Evolutionary conservation across 148 eudicot genomes (phyloP), one percentile per base, ranked within the genome.

Genomic region (Amaranthus hypochondriacus): DNA sequence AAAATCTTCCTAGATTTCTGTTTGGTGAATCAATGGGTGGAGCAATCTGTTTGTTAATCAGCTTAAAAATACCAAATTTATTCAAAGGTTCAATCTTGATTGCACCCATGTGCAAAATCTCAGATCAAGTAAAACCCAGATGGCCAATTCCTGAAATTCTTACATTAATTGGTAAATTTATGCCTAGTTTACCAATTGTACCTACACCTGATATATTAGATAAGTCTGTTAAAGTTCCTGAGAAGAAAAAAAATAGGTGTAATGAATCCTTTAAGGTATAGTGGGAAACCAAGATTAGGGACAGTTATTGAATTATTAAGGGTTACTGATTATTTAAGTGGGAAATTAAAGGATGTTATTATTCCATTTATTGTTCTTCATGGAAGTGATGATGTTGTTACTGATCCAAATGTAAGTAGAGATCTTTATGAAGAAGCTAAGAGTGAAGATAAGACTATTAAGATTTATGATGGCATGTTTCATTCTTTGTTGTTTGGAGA

Each of bases 11-110:
- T 6, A 73, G 28, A 6, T 96, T 92, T 71, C 51, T 96, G n/a
- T 84, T 42, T 44, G 99, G 99, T 1, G 99, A 92, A 68, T 96
- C 97, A 0, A 90, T 96, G 97, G 99, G 99, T 1, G 99, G 97
- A 0, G 99, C 99, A 5, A 92, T 96, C 9, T 92, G 96, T 52
- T 55, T 92, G 7, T 61, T 92, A 66, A 86, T 96, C 1, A 85
- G 83, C 46, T 79, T 94, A 58, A 73, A 67, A 58, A 28, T 50
- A n/a, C 77, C 74, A 15, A 21, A 67, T 0, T 53, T 12, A 0
- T 84, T 83, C 46, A 73, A 78, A 42, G 97, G 98, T 0, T 96
- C 92, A 5, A 75, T 92, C 49, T 72, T 94, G 81, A 73, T 86
- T 6, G 98, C 96, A 9, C 93, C 97, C 69, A 91, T 91, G 98